Conservation (phyloP, 208 protist genomes). For the Naegleria lovaniensis region DNA sequence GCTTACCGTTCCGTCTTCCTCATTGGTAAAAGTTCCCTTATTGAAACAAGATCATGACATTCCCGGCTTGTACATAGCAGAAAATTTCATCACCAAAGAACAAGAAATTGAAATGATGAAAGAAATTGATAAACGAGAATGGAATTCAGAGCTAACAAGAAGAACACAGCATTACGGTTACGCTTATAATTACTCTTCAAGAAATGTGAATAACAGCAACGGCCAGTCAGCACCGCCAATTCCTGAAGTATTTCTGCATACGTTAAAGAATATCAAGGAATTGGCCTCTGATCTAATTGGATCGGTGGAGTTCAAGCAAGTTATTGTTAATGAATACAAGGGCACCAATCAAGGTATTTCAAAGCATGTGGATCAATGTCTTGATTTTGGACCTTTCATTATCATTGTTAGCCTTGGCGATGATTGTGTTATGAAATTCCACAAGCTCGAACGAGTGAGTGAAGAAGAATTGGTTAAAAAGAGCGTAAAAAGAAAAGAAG, state of each 20-base stretch:
- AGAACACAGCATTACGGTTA: slow-evolving; percentile 6
- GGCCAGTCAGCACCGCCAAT: background rate
- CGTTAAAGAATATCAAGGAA: background rate
- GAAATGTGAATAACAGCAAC: background rate
- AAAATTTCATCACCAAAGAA: slow-evolving; percentile 10
- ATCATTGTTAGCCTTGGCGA: background rate
- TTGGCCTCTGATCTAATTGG: background rate
- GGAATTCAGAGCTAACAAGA: background rate
- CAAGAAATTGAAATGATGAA: background rate
- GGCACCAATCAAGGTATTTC: background rate
- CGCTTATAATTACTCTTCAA: background rate
- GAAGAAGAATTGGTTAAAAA: background rate
- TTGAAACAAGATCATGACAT: background rate
- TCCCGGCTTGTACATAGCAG: background rate
- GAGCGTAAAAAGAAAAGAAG: background rate
- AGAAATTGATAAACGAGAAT: background rate
- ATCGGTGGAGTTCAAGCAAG: background rate
- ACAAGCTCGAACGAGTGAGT: background rate
- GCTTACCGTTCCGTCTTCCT: too few species aligned
- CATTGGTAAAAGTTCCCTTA: too few species aligned
- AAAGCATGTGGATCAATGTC: background rate
- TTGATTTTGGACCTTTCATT: background rate
- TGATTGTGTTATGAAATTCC: background rate
- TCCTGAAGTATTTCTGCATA: background rate
- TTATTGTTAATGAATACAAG: slow-evolving; percentile 1